A percentile compares a stretch with the other conserved stretches of the same genome.
phyloP scores from a whole-genome alignment of 2,329 filamentous ascomycete genomes.

The Clonostachys rhizophaga region DNA sequence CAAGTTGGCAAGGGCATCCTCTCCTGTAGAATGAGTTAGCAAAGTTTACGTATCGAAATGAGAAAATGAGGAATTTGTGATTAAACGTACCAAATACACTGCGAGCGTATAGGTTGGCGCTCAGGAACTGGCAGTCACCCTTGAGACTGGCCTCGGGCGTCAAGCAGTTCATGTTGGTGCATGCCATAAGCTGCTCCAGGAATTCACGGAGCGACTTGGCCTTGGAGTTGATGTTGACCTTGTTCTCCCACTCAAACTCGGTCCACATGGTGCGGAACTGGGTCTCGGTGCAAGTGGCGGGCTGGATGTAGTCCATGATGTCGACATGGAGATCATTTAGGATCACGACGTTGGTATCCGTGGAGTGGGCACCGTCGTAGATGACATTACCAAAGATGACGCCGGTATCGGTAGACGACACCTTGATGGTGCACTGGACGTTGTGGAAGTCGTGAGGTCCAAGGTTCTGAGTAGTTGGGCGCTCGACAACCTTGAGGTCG shows the following conservation, averaged over 20 bases:
- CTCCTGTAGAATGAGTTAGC: constrained; percentile 55
- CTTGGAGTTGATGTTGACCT: constrained; percentile 99
- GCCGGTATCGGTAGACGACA: constrained; percentile 94
- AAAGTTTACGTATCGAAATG: background rate
- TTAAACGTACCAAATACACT: constrained; percentile 89
- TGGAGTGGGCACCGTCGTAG: constrained; percentile 89
- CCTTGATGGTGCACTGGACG: constrained; percentile 97
- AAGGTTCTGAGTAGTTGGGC: constrained; percentile 92
- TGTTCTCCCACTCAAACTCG: constrained; percentile 99
- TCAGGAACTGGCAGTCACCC: constrained; percentile 96
- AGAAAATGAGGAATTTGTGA: too few species aligned
- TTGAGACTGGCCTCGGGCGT: constrained; percentile 95
- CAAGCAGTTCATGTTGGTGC: constrained; percentile 97
- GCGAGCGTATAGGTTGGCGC: constrained; percentile 91
- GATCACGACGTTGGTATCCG: constrained; percentile 94
- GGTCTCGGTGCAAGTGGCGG: constrained; percentile 92
- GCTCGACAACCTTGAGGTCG: constrained; percentile 95
- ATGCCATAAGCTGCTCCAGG: constrained; percentile 90
- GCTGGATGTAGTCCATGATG: constrained; percentile 99
- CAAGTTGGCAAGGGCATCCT: constrained; percentile 95
- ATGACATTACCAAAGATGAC: constrained; percentile 99
- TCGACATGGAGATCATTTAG: constrained; percentile 97
- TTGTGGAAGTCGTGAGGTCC: constrained; percentile 96
- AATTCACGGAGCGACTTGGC: constrained; percentile 88
- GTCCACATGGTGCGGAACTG: constrained; percentile 99